These are phyloP conservation scores for Thraustochytrium sp. DNA, from an alignment of 352 stramenopile species.

Conservation along the genomic window DNA sequence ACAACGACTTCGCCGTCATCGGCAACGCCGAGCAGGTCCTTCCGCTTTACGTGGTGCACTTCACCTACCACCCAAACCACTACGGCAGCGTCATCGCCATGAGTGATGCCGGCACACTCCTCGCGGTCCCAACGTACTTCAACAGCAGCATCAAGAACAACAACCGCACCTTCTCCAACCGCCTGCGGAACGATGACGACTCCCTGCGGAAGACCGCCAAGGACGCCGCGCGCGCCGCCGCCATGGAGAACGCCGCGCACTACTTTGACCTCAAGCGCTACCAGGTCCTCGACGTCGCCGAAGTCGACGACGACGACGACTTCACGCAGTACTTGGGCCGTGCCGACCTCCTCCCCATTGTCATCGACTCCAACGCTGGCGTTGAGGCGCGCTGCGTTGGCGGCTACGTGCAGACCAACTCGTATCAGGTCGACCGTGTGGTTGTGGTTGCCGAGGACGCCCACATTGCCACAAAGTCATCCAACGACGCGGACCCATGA, in stretches of 20 bases:
- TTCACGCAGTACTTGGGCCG: neutral
- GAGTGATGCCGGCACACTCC: neutral
- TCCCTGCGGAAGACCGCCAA: neutral
- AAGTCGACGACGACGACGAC: neutral
- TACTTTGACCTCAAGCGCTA: neutral
- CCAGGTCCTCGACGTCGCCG: neutral
- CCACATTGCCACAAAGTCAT: too few species aligned
- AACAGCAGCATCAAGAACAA: neutral
- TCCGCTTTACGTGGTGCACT: conserved; percentile 1
- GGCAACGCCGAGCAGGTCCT: neutral
- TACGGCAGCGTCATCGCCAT: neutral
- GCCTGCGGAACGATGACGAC: neutral
- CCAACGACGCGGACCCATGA: too few species aligned
- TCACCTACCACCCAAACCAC: neutral
- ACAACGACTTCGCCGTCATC: neutral
- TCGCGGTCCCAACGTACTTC: neutral
- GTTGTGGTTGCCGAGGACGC: neutral
- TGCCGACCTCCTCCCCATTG: neutral
- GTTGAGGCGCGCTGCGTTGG: neutral
- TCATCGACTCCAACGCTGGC: neutral
- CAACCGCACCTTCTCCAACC: neutral
- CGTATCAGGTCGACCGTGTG: neutral
- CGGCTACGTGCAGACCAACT: neutral
- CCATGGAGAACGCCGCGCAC: neutral
- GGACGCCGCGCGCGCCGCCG: neutral